A percentile compares a stretch with the other conserved stretches of the same genome.
Evolutionary conservation across 2,329 filamentous ascomycete species (phyloP).

Genomic region (Aspergillus persii): DNA sequence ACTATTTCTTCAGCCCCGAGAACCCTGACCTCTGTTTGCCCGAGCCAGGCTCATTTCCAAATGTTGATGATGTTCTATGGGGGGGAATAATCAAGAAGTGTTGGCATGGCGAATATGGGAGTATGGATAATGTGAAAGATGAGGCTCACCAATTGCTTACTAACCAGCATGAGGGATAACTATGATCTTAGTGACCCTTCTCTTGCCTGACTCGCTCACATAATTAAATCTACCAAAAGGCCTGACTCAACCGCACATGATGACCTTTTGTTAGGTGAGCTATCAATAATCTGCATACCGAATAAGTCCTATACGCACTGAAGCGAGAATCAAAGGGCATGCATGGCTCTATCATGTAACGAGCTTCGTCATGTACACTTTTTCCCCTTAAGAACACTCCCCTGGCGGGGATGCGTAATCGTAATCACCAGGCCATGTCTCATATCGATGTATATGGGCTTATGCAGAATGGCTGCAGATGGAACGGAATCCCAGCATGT

Average conservation of each 20-base stretch:
- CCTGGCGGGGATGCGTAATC: too few species aligned
- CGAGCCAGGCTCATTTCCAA: slow-evolving; percentile 2
- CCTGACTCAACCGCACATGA: not conserved
- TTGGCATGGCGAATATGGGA: not conserved
- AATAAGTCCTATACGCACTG: not conserved
- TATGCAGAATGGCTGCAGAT: too few species aligned
- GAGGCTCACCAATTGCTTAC: not conserved
- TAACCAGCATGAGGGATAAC: not conserved
- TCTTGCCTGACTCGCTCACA: not conserved
- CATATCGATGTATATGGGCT: too few species aligned
- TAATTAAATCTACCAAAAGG: not conserved
- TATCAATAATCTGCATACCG: not conserved
- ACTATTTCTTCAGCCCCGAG: slow-evolving; percentile 11
- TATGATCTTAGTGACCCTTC: not conserved
- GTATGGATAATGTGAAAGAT: not conserved
- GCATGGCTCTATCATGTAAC: not conserved
- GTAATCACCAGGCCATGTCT: too few species aligned
- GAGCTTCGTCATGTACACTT: too few species aligned
- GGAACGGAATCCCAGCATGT: too few species aligned
- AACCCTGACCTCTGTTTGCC: slow-evolving; percentile 9
- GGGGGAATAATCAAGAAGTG: slow-evolving; percentile 10
- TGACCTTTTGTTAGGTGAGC: not conserved
- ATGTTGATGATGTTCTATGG: slow-evolving; percentile 9
- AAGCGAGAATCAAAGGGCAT: not conserved
- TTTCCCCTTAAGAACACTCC: too few species aligned